Conservation (phyloP, 305 asterid species). For the Ajuga reptans region DNA sequence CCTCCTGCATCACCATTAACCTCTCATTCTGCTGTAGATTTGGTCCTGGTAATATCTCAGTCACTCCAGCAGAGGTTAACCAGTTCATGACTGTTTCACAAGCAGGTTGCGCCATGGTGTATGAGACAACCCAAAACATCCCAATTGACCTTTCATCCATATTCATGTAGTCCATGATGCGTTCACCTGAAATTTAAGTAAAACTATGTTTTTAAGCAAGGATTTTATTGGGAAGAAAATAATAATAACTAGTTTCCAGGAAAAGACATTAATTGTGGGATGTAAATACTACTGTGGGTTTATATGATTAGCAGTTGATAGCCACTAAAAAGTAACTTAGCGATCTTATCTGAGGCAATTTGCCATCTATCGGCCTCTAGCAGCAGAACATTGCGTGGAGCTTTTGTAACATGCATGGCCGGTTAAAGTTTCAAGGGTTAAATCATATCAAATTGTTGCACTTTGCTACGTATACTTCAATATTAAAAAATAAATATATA, state of each 20-base stretch:
- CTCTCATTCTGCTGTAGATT: conserved; percentile 80
- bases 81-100: conserved; percentile 87
- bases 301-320: neutral
- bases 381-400: neutral
- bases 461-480: too few species aligned
- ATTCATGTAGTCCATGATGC: conserved; percentile 86
- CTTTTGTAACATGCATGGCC: neutral
- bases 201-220: conserved; percentile 9
- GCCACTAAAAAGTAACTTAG: neutral
- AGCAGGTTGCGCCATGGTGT: conserved; percentile 98
- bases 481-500: too few species aligned
- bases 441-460: neutral
- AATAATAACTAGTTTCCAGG: neutral
- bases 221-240: neutral
- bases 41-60: conserved; percentile 71
- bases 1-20: conserved; percentile 89
- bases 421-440: neutral
- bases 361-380: neutral
- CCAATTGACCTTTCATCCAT: conserved; percentile 97
- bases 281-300: neutral
- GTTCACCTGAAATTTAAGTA: conserved; percentile 55
- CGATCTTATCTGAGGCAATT: neutral
- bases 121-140: conserved; percentile 99
- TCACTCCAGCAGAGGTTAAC: conserved; percentile 80
- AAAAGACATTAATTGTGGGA: neutral